A percentile compares a stretch with the other conserved stretches of the same genome.
Evolutionary conservation across 306 rosid species (phyloP).

Genomic region (Canavalia gladiata): DNA sequence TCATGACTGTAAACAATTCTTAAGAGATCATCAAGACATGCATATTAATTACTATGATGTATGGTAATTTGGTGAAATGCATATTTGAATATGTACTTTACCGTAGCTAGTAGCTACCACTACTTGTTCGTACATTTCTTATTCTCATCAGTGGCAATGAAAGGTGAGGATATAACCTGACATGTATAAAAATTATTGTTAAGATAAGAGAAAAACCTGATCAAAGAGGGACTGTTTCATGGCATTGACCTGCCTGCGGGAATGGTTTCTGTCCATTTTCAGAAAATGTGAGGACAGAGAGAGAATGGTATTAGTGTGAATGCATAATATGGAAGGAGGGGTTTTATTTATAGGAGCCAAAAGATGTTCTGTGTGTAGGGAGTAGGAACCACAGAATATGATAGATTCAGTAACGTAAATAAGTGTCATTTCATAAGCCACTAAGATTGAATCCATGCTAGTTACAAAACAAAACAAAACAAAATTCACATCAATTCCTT

Average conservation of each 20-base stretch:
- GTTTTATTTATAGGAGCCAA: conserved; percentile 53
- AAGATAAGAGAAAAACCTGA: conserved; percentile 59
- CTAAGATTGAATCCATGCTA: background rate
- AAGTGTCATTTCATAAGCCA: background rate
- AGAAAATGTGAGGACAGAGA: conserved; percentile 4
- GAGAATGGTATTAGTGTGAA: conserved; percentile 31
- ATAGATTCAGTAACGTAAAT: background rate
- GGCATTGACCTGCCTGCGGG: conserved; percentile 62
- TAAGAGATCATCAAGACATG: background rate
- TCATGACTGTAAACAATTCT: no score
- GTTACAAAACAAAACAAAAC: background rate
- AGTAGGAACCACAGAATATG: background rate
- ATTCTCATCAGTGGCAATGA: no score
- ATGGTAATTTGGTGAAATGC: background rate
- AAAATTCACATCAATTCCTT: no score
- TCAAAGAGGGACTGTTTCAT: conserved; percentile 89
- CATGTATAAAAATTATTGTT: background rate
- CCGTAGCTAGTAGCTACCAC: no score
- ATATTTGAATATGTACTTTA: background rate
- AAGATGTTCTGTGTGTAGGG: conserved; percentile 17
- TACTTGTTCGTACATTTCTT: no score
- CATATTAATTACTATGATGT: background rate
- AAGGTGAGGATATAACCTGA: background rate
- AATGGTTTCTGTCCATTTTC: conserved; percentile 66
- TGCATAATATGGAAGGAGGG: conserved; percentile 45